Base-by-base conservation (phyloP, 345 rosid genomes). In the Eucalyptus regnans region DNA sequence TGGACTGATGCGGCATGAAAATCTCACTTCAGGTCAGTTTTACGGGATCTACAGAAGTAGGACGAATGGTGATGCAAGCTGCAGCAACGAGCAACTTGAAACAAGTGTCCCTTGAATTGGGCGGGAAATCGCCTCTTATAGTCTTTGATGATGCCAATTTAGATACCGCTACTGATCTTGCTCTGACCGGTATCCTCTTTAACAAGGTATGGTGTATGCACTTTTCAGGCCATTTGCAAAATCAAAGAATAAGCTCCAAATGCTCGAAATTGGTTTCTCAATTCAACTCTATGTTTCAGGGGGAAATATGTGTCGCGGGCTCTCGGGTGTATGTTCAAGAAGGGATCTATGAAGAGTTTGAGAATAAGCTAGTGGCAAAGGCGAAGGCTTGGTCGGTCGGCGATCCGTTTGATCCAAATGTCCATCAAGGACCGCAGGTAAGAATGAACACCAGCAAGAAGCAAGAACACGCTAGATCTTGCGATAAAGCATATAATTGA, bases 41-140 rank as follows among this genome's bases (percentile, higher is more conserved):
- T 90, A 97, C 99, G 0, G 98, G 99, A 12, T 97, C 99, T 15
- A 97, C 99, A 7, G 95, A 94, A 50, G 95, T 93, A 8, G 99
- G 99, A 25, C 93, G 95, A 33, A 90, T 88, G 87, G 92, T 97
- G 54, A 94, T 97, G 96, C 91, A 93, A 60, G 95, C 97, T 6
- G 94, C 99, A 49, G 99, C 98, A 3, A 27, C 87, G 52, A 96
- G 98, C 90, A 97, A 96, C 89, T 91, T 97, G 90, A 97, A 97
- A 71, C 91, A 89, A 23, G 94, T 97, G 12, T 92, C 98, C 1
- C 92, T 97, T 1, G 99, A 97, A 88, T 89, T 96, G 33, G 99
- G 99, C 4, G 98, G 98, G 12, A 97, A 97, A 90, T 96, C 98
- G 7, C 99, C 99, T 56, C 90, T 97, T 43, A 86, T 96, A n/a